These are phyloP conservation scores for Ogataea methylovora DNA, from an alignment of 805 yeast genomes.

Conservation along the genomic window DNA sequence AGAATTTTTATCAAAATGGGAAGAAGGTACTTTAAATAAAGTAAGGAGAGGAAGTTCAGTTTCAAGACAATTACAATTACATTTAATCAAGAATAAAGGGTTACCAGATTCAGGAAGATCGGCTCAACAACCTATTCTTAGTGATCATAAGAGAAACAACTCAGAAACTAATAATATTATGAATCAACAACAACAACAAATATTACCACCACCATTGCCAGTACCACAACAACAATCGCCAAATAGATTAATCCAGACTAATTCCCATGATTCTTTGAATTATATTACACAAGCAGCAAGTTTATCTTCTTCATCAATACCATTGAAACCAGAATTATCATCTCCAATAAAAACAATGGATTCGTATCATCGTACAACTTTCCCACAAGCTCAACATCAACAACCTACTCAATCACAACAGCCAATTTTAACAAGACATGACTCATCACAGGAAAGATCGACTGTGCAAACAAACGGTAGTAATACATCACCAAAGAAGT, in stretches of 20 bases:
- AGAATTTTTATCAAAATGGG: constrained; percentile 77
- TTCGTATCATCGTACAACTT: constrained; percentile 8
- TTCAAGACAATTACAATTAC: constrained; percentile 71
- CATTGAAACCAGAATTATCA: constrained; percentile 13
- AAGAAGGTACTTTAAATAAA: constrained; percentile 66
- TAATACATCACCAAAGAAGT: constrained; percentile 28
- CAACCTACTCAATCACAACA: constrained; percentile 5
- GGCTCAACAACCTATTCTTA: constrained; percentile 5
- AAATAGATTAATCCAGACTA: constrained; percentile 5
- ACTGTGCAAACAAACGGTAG: not conserved
- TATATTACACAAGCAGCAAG: constrained; percentile 18
- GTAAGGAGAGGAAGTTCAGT: constrained; percentile 76
- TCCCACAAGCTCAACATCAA: not conserved
- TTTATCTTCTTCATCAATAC: constrained; percentile 9
- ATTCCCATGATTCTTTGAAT: constrained; percentile 20
- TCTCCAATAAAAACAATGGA: constrained; percentile 14
- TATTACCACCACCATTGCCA: not conserved
- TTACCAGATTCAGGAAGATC: constrained; percentile 39
- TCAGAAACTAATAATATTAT: not conserved
- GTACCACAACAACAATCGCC: constrained; percentile 3
- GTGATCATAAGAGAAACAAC: not conserved
- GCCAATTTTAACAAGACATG: constrained; percentile 3
- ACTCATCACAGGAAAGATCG: constrained; percentile 11
- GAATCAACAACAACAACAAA: constrained; percentile 2
- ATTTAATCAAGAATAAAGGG: constrained; percentile 51